Evolutionary conservation across 148 eudicot genomes (phyloP).

Genomic region (Camellia japonica): DNA sequence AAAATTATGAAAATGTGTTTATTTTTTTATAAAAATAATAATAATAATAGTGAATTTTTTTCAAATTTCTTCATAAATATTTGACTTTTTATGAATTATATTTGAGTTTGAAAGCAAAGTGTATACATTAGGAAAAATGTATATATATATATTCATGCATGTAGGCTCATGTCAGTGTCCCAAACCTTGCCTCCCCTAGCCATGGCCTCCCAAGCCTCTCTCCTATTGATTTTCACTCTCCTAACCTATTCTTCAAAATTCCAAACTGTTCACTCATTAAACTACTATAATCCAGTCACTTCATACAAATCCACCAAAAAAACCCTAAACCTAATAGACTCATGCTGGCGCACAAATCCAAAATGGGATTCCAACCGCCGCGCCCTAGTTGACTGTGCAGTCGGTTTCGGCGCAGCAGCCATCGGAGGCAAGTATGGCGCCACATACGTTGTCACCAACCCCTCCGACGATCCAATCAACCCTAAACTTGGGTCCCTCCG

Average conservation of each 20-base stretch:
- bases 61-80: too few species aligned
- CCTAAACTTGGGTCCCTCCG: slow-evolving; percentile 29
- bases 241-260: not conserved
- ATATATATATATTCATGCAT: too few species aligned
- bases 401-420: slow-evolving; percentile 27
- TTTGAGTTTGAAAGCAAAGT: too few species aligned
- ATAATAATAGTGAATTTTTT: too few species aligned
- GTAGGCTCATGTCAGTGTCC: too few species aligned
- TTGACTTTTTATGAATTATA: too few species aligned
- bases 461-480: slow-evolving; percentile 22
- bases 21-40: too few species aligned
- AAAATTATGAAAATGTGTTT: too few species aligned
- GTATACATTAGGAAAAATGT: too few species aligned
- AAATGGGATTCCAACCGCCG: slow-evolving; percentile 25
- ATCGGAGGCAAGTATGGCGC: slow-evolving; percentile 30
- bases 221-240: not conserved
- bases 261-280: not conserved
- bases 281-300: not conserved
- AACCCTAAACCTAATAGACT: slow-evolving; percentile 10
- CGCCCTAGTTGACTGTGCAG: slow-evolving; percentile 24
- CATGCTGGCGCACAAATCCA: slow-evolving; percentile 25
- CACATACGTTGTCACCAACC: slow-evolving; percentile 21
- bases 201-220: slow-evolving; percentile 11
- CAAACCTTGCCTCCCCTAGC: not conserved
- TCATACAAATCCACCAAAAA: not conserved